phyloP scores from a whole-genome alignment of 75 land plant genomes.

The Sequoiadendron giganteum region DNA sequence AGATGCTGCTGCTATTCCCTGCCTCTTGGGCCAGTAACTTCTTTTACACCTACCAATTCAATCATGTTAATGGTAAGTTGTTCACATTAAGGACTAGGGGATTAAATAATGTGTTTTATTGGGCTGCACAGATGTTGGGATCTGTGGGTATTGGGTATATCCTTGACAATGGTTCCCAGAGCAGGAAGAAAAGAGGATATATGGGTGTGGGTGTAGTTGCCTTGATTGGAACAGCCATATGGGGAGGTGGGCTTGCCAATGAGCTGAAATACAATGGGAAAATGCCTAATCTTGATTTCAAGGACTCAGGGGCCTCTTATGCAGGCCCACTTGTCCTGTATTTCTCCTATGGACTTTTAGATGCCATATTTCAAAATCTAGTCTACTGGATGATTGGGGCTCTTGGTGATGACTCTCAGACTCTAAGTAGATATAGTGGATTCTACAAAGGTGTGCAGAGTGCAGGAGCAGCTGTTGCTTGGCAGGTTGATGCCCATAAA shows the following conservation, averaged over 20 bases:
- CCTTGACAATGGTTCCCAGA: slow-evolving; percentile 20
- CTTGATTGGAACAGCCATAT: slow-evolving; percentile 18
- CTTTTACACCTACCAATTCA: slow-evolving; percentile 41
- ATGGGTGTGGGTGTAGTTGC: slow-evolving; percentile 21
- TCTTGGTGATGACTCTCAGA: slow-evolving; percentile 67
- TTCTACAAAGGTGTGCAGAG: slow-evolving; percentile 94
- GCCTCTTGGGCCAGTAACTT: slow-evolving; percentile 32
- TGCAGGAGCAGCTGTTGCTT: slow-evolving; percentile 87
- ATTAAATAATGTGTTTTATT: slow-evolving; percentile 31
- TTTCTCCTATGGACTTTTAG: slow-evolving; percentile 70
- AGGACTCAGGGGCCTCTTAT: slow-evolving; percentile 38
- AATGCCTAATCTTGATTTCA: slow-evolving; percentile 42
- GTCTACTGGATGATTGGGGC: slow-evolving; percentile 88
- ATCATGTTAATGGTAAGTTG: slow-evolving; percentile 16
- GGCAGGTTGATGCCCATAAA: slow-evolving; percentile 58
- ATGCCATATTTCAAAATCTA: slow-evolving; percentile 87
- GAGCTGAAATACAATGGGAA: slow-evolving; percentile 11
- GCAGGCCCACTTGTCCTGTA: slow-evolving; percentile 85
- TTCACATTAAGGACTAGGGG: slow-evolving; percentile 29
- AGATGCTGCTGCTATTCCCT: slow-evolving; percentile 26
- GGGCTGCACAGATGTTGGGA: slow-evolving; percentile 32
- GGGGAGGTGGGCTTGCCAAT: slow-evolving; percentile 37
- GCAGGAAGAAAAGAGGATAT: slow-evolving; percentile 22
- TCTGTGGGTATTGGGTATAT: slow-evolving; percentile 25
- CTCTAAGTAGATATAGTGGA: slow-evolving; percentile 75